A percentile compares a stretch with the other conserved stretches of the same genome.
Evolutionary conservation across 345 rosid genomes (phyloP).

Genomic region (Hypericum androsaemum): DNA sequence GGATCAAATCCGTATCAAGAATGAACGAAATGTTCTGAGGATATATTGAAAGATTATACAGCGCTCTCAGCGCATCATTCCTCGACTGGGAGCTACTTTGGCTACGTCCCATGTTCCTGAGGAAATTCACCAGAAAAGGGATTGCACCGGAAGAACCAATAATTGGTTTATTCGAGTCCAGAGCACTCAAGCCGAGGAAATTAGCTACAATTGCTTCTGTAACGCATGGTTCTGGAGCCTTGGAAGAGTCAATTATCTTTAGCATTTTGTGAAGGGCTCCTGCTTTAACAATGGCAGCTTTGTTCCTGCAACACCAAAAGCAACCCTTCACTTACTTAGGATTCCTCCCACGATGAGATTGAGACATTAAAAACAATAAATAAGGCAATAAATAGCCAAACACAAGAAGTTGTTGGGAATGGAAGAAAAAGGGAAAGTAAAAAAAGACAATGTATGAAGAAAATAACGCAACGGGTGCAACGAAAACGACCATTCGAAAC

Average conservation of each 20-base stretch:
- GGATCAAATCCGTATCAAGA: slow-evolving; percentile 51
- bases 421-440: too few species aligned
- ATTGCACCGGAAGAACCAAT: slow-evolving; percentile 91
- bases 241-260: slow-evolving; percentile 59
- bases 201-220: slow-evolving; percentile 86
- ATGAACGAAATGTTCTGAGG: slow-evolving; percentile 47
- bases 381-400: too few species aligned
- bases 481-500: too few species aligned
- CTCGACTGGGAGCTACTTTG: slow-evolving; percentile 48
- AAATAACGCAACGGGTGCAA: too few species aligned
- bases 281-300: slow-evolving; percentile 96
- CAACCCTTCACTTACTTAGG: too few species aligned
- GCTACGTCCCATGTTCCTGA: slow-evolving; percentile 28
- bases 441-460: too few species aligned
- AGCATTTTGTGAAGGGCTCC: slow-evolving; percentile 95
- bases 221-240: slow-evolving; percentile 32
- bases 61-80: slow-evolving; percentile 81
- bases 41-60: slow-evolving; percentile 74
- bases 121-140: slow-evolving; percentile 55
- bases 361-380: neutral
- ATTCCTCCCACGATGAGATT: too few species aligned
- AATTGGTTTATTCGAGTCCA: slow-evolving; percentile 79
- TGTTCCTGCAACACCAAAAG: slow-evolving; percentile 49
- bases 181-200: slow-evolving; percentile 84
- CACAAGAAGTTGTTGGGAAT: too few species aligned